These are phyloP conservation scores for Alternaria dauci DNA, from an alignment of 2,329 filamentous ascomycete genomes.

Conservation along the genomic window DNA sequence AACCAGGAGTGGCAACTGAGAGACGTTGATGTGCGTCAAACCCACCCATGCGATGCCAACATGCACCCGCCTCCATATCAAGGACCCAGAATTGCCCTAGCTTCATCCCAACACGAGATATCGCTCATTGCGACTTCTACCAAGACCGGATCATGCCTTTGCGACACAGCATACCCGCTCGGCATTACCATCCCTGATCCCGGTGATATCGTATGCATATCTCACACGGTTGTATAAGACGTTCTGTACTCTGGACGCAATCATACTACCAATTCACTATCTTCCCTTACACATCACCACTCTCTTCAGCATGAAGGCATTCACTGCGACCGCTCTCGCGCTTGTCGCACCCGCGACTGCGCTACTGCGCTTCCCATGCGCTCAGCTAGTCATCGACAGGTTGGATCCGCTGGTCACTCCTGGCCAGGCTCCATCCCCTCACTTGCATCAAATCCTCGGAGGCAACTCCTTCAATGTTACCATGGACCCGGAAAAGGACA, in stretches of 20 bases:
- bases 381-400: conserved; percentile 34
- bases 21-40: neutral
- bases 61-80: neutral
- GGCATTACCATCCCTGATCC: conserved; percentile 3
- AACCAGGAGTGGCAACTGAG: neutral
- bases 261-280: neutral
- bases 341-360: conserved; percentile 30
- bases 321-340: conserved; percentile 13
- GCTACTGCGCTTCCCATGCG: conserved; percentile 36
- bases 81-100: neutral
- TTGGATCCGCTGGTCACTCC: conserved; percentile 38
- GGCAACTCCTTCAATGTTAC: conserved; percentile 38
- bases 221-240: conserved; percentile 8
- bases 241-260: neutral
- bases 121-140: neutral
- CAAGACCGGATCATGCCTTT: neutral
- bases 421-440: conserved; percentile 32
- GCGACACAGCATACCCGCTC: conserved; percentile 2
- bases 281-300: neutral
- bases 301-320: conserved; percentile 30
- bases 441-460: conserved; percentile 38
- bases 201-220: neutral
- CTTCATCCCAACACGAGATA: neutral
- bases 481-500: conserved; percentile 34
- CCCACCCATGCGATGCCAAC: neutral